Conservation (phyloP, 441 rosid species). For the Euphorbia celastroides region DNA sequence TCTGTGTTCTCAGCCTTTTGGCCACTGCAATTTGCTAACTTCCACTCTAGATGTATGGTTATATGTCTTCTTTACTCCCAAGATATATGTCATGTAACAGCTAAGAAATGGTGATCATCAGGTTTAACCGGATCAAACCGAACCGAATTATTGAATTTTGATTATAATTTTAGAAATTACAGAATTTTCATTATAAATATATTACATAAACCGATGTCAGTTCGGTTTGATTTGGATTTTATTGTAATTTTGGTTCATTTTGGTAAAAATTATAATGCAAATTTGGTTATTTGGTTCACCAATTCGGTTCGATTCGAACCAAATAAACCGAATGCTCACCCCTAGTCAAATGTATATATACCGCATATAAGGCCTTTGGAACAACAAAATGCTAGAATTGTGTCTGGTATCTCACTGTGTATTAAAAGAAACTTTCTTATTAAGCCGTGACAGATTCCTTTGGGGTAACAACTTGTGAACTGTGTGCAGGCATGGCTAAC, state of each 20-base stretch:
- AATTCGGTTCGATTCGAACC: too few relatives aligned
- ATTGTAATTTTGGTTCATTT: too few relatives aligned
- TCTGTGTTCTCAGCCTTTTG: not conserved
- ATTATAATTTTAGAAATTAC: too few relatives aligned
- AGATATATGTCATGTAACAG: not conserved
- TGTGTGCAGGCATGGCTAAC: conserved; percentile 76
- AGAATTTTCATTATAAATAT: too few relatives aligned
- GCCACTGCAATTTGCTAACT: not conserved
- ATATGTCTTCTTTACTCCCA: not conserved
- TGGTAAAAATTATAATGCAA: too few relatives aligned
- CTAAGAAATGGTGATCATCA: too few relatives aligned
- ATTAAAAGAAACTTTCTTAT: not conserved
- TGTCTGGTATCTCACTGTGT: not conserved
- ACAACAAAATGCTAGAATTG: not conserved
- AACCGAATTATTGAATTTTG: too few relatives aligned
- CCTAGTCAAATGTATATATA: not conserved
- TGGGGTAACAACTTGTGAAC: not conserved
- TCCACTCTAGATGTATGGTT: not conserved
- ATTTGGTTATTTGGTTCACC: too few relatives aligned
- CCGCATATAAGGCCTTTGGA: not conserved
- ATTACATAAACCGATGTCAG: too few relatives aligned
- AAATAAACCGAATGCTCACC: too few relatives aligned
- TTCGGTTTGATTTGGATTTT: too few relatives aligned
- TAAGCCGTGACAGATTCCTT: not conserved
- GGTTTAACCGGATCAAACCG: too few relatives aligned